Conservation (phyloP, 208 protist genomes). For the Eutreptiella sp. region DNA sequence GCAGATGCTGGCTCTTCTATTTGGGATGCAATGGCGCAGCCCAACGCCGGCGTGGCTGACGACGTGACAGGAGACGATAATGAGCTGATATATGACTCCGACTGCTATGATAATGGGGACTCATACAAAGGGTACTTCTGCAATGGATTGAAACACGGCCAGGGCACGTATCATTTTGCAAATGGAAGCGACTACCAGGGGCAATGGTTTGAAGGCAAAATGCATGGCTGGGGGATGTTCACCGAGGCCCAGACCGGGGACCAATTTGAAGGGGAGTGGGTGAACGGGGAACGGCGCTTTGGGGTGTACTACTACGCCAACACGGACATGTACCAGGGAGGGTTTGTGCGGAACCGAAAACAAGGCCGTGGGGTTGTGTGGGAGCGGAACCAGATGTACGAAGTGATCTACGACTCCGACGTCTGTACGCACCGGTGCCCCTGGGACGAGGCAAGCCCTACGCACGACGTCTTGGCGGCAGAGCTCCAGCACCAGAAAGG, state of each 20-base stretch:
- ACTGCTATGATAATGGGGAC: no score
- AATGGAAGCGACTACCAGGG: slow-evolving; percentile 2
- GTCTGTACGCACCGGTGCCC: no score
- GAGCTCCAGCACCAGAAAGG: no score
- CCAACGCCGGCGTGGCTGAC: no score
- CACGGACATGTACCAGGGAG: slow-evolving; percentile 11
- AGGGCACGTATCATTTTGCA: slow-evolving; percentile 2
- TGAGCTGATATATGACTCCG: no score
- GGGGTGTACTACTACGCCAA: slow-evolving; percentile 10
- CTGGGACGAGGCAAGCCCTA: no score
- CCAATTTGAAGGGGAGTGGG: slow-evolving; percentile 6
- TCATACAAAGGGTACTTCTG: no score
- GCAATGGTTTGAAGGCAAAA: not conserved
- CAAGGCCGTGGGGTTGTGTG: slow-evolving; percentile 1
- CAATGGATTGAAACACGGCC: slow-evolving; percentile 3
- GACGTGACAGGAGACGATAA: no score
- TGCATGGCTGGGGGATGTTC: slow-evolving; percentile 8
- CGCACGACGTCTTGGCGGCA: no score
- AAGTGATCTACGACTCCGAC: not conserved
- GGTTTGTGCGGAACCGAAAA: not conserved
- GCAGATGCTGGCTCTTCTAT: no score
- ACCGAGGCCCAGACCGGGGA: not conserved
- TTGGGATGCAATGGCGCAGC: no score
- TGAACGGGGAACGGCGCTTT: not conserved
- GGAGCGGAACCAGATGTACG: slow-evolving; percentile 10